Evolutionary conservation across 129 eudicot species (phyloP), one percentile per base, ranked within the genome.

Genomic region (Cynara cardunculus): DNA sequence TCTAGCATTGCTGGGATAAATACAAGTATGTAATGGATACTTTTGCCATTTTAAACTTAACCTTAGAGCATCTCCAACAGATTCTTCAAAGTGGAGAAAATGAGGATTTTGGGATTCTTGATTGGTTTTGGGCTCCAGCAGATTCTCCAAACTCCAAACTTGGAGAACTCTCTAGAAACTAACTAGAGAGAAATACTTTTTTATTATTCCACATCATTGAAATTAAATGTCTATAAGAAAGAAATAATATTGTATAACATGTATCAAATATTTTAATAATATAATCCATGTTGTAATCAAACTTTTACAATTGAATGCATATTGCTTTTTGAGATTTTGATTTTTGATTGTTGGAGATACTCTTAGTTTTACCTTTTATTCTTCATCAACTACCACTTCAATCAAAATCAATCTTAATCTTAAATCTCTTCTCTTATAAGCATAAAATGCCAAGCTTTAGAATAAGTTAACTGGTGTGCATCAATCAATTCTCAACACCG

Each of bases 361-460:
- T 49, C 61, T 53, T 75, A 27, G 34, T 0, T 31, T 21, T 32
- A 76, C 65, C 12, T 3, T 32, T 12, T 19, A n/a, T 32, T 19
- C 80, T 11, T 61, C 34, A 76, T 5, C 73, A 77, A 77, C 73
- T 13, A 77, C 4, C 80, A 35, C 61, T 19, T 31, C 71, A 62
- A 61, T 34, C 56, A 76, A 62, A 62, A 61, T 34, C 56, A 76
- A 62, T 76, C 80, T 32, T 19, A 76, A 76, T 76, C 78, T 30
- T 56, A 26, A 9, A 16, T 31, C 32, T 32, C 72, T 31, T 31
- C 6, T 11, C 24, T 75, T 69, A 75, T 19, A 61, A 61, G 13
- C 41, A 69, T 1, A 14, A 30, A 31, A 12, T 18, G 19, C 53
- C 53, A 31, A 71, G 27, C 27, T 34, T 19, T 9, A 46, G 8